These are phyloP conservation scores for Moesziomyces parantarcticus DNA, from an alignment of 1,284 basidiomycete species.

Conservation along the genomic window DNA sequence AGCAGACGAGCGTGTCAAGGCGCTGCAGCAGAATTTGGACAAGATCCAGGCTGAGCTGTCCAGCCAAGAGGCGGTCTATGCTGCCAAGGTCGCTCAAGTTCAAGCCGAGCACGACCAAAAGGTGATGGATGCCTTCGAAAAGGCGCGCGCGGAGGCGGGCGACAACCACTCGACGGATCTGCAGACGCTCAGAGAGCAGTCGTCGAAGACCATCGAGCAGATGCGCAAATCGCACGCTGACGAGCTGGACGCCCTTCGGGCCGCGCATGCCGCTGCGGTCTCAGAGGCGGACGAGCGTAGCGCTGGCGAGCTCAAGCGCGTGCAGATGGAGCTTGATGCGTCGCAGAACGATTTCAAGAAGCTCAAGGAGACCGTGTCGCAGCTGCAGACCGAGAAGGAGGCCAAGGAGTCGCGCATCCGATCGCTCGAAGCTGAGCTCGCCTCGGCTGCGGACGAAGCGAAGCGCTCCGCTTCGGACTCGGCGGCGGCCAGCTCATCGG, in stretches of 20 bases:
- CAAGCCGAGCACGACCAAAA: conserved; percentile 50
- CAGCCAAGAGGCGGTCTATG: conserved; percentile 38
- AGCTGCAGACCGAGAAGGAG: conserved; percentile 37
- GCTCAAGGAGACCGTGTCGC: conserved; percentile 32
- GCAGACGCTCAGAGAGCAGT: conserved; percentile 40
- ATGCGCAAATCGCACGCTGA: conserved; percentile 43
- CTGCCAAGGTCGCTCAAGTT: conserved; percentile 42
- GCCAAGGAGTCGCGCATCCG: conserved; percentile 27
- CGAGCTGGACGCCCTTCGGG: conserved; percentile 38
- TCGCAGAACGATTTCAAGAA: conserved; percentile 47
- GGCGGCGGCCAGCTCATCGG: conserved; percentile 21
- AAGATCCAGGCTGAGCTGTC: conserved; percentile 40
- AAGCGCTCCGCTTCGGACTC: conserved; percentile 37
- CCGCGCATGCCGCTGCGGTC: conserved; percentile 27
- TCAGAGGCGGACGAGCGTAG: conserved; percentile 26
- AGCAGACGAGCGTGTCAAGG: conserved; percentile 30
- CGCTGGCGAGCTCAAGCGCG: conserved; percentile 29
- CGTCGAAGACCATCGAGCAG: conserved; percentile 40
- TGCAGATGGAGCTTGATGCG: conserved; percentile 45
- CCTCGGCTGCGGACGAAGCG: conserved; percentile 25
- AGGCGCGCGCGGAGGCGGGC: conserved; percentile 52
- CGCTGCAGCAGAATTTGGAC: conserved; percentile 33
- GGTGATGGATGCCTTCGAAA: conserved; percentile 48
- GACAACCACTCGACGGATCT: conserved; percentile 47
- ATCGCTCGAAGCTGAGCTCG: conserved; percentile 35